Percentiles rank a stretch among this genome's conserved stretches.
Conservation (phyloP, 805 yeast species). For the Ogataea philodendri region DNA sequence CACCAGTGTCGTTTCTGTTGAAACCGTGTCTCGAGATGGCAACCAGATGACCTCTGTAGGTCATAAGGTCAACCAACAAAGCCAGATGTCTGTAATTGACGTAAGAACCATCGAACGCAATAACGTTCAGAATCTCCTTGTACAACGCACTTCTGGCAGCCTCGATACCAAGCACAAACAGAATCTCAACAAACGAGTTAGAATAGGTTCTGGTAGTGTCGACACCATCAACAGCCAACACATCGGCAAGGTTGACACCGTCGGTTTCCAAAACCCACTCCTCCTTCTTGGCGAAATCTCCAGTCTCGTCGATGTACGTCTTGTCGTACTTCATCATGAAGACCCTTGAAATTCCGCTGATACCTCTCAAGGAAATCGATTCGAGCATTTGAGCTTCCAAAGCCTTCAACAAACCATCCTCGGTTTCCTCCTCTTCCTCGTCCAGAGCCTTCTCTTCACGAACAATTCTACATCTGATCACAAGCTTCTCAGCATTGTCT, state of each 20-base stretch:
- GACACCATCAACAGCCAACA: conserved; percentile 92
- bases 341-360: conserved; percentile 86
- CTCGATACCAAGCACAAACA: conserved; percentile 95
- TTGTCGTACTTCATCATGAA: conserved; percentile 85
- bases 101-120: conserved; percentile 99
- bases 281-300: conserved; percentile 84
- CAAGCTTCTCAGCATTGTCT: conserved; percentile 95
- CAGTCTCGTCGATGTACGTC: conserved; percentile 69
- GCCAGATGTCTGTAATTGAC: conserved; percentile 99
- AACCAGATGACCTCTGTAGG: conserved; percentile 96
- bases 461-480: conserved; percentile 96
- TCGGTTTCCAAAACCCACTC: conserved; percentile 99
- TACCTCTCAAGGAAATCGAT: conserved; percentile 92
- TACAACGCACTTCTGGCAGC: conserved; percentile 95
- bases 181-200: conserved; percentile 92
- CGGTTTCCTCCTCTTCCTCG: conserved; percentile 93
- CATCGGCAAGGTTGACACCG: conserved; percentile 94
- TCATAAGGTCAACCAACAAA: conserved; percentile 95
- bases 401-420: conserved; percentile 92
- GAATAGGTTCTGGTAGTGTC: conserved; percentile 89
- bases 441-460: conserved; percentile 93
- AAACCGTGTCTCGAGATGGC: conserved; percentile 99
- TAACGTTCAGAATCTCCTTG: conserved; percentile 92
- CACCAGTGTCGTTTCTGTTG: conserved; percentile 98
- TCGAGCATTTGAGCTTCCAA: conserved; percentile 96